Evolutionary conservation across 495 filamentous ascomycete species (phyloP), one percentile per base, ranked within the genome.

Genomic region (Evernia prunastri): DNA sequence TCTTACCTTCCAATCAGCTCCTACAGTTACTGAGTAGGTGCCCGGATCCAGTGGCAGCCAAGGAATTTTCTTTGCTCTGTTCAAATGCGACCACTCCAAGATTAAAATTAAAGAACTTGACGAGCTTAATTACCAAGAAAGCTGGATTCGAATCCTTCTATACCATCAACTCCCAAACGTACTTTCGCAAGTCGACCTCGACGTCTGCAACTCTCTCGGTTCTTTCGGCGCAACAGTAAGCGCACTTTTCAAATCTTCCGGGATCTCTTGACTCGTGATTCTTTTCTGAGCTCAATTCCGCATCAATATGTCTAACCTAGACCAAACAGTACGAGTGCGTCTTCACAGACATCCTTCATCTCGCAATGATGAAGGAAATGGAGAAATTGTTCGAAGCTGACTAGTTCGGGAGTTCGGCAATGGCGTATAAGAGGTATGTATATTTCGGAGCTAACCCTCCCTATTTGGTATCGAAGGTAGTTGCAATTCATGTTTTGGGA

Each of bases 121-220:
- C 66, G 82, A 87, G 68, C 81, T 95, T 8, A n/a, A 82, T 97
- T 42, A 90, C 87, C 62, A 71, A 91, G 74, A 95, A 96, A 75
- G 87, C 90, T 56, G 92, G 91, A 15, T 97, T 98, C 76, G 68
- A 64, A 60, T 83, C 80, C 27, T 82, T 84, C 43, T 96, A 88
- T 73, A 79, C 80, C 65, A 87, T 94, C 59, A 89, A 88, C 29
- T 86, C 82, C 64, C 91, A 96, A 74, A 90, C 87, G n/a, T 88
- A 88, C 71, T 86, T 90, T 6, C 82, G 93, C 42, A 93, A 95
- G 75, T 96, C 60, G 93, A 97, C 68, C 80, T 90, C 36, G 81
- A 87, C 56, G 82, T 97, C 43, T 81, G 86, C 62, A 92, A 92
- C 72, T 91, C 89, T 33, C 81, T 97, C 40, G 82, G 84, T 57